Percentiles rank a stretch among this genome's conserved stretches.
Conservation (phyloP, 2,329 filamentous ascomycete genomes). For the Rhynchosporium secalis region DNA sequence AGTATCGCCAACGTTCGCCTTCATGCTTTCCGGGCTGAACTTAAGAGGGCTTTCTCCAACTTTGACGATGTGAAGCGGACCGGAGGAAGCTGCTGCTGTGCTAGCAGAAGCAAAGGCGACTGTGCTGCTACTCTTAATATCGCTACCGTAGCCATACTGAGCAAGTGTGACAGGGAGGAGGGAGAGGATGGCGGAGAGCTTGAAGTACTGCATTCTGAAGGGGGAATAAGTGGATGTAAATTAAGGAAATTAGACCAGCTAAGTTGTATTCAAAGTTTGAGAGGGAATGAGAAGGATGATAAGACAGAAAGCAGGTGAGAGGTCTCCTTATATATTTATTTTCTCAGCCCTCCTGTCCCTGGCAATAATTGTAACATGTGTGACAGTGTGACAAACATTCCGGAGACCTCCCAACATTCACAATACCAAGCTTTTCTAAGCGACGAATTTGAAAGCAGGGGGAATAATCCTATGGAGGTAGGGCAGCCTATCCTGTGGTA, state of each 20-base stretch:
- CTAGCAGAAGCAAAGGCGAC: conserved; percentile 19
- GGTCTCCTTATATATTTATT: conserved; percentile 3
- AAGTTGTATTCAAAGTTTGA: conserved; percentile 1
- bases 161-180: conserved; percentile 31
- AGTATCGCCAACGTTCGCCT: conserved; percentile 50
- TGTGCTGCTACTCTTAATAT: conserved; percentile 23
- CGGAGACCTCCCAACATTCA: conserved; percentile 2
- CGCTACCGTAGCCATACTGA: conserved; percentile 19
- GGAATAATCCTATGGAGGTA: background rate
- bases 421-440: conserved; percentile 16
- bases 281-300: conserved; percentile 8
- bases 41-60: conserved; percentile 41
- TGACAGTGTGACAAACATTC: conserved; percentile 11
- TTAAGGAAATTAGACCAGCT: conserved; percentile 11
- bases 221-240: conserved; percentile 22
- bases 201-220: conserved; percentile 35
- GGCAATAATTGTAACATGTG: too few species aligned
- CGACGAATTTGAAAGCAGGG: conserved; percentile 3
- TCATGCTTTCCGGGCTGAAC: conserved; percentile 53
- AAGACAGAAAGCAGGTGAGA: background rate
- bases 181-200: conserved; percentile 26
- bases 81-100: conserved; percentile 24
- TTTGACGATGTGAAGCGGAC: conserved; percentile 38
- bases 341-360: background rate
- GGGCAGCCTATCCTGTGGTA: background rate